Evolutionary conservation across 768 basidiomycete genomes (phyloP), one percentile per base, ranked within the genome.

Genomic region (Lactarius akahatsu): DNA sequence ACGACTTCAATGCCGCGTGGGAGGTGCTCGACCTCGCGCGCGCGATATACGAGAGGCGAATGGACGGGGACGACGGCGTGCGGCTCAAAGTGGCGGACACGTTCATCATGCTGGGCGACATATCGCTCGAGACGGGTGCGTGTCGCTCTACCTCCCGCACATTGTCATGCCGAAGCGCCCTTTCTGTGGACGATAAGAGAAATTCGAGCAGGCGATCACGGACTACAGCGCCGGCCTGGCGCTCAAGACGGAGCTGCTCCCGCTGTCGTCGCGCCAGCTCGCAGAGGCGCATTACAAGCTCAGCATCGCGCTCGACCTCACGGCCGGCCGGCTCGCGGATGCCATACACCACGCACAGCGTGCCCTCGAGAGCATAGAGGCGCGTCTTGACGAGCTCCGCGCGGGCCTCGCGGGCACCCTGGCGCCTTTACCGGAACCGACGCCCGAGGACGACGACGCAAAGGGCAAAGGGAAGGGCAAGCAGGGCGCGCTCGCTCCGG

Each of bases 1-100:
- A 99, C 71, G 97, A 98, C 73, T 97, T 97, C 76, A 97, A 96
- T 70, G 94, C 93, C 30, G 94, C 97, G 15, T 99, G 96, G 95
- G 92, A 97, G 74, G 89, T 96, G 3, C 81, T 99, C n/a, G 97
- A 99, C 71, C 86, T 96, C 63, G 96, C 96, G 26, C 83, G 96
- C 47, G 86, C 89, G 13, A 89, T 96, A 66, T 95, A 92, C 72
- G 86, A 88, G 69, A 90, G 89, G 75, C 82, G 83, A 67, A 79
- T 80, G 69, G 79, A 81, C 10, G 84, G 82, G 32, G 82, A 84
- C 52, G 87, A 90, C 16, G 82, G 84, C 62, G 76, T 85, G 41
- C 88, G 84, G 73, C 82, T 96, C 61, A 92, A 91, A 78, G 81
- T 96, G 59, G 96, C 96, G 4, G 95, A 98, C 68, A 92, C 90